Evolutionary conservation across 2,329 filamentous ascomycete species (phyloP).

Genomic region (Trichoderma cornu-damae): DNA sequence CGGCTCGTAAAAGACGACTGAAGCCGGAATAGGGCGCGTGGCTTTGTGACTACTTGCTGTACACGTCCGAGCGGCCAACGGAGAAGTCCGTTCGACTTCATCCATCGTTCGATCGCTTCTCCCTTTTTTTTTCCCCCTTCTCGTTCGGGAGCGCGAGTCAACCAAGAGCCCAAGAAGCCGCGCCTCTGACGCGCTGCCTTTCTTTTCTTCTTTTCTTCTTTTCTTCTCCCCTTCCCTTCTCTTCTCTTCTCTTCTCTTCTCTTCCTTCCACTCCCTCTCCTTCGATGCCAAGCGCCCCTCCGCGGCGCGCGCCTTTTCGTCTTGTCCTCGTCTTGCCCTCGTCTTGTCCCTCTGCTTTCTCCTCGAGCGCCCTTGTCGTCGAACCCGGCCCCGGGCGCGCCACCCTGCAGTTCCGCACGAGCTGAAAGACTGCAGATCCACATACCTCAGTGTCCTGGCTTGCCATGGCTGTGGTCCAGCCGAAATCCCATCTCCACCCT

Average conservation of each 20-base stretch:
- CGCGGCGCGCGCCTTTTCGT: not conserved
- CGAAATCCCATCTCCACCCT: conserved; percentile 9
- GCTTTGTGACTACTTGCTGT: not conserved
- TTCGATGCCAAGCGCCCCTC: not conserved
- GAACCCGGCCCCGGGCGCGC: not conserved
- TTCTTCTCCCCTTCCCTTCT: not conserved
- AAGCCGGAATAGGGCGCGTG: not conserved
- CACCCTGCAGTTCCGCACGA: not conserved
- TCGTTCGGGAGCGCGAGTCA: not conserved
- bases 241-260: not conserved
- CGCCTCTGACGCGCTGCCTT: not conserved
- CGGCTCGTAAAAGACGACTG: not conserved
- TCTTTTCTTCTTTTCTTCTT: not conserved
- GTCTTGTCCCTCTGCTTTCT: not conserved
- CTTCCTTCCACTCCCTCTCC: not conserved
- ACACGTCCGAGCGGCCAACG: not conserved
- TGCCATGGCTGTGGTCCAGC: not conserved
- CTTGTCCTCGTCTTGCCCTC: too few species aligned
- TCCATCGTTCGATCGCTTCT: conserved; percentile 3
- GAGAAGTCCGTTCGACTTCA: conserved; percentile 8
- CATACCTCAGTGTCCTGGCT: conserved; percentile 4
- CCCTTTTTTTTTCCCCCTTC: conserved; percentile 1
- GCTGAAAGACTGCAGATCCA: conserved; percentile 15
- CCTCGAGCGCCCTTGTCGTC: not conserved
- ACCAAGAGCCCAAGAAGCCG: not conserved